These are phyloP conservation scores for Ustilago shanxiensis DNA, from an alignment of 1,284 basidiomycete species.

Conservation along the genomic window DNA sequence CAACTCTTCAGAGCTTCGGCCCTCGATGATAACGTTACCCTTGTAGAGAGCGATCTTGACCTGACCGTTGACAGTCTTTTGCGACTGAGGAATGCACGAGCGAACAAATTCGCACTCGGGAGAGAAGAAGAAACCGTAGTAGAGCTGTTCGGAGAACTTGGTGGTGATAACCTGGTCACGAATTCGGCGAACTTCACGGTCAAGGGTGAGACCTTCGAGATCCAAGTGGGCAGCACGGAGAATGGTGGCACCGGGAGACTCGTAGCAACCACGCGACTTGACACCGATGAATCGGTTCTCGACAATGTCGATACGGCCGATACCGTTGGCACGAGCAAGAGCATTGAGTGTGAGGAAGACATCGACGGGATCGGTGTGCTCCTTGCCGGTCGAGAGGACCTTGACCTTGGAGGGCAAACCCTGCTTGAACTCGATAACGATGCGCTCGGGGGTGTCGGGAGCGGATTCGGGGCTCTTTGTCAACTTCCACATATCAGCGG, in stretches of 20 bases:
- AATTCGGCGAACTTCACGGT: constrained; percentile 93
- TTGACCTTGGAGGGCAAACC: constrained; percentile 76
- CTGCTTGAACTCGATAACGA: constrained; percentile 78
- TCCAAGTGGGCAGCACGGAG: constrained; percentile 95
- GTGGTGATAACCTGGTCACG: constrained; percentile 95
- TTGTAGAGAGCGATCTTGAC: constrained; percentile 94
- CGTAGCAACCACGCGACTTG: constrained; percentile 98
- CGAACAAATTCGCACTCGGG: constrained; percentile 90
- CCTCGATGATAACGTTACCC: constrained; percentile 94
- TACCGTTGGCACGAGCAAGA: constrained; percentile 92
- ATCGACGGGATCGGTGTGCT: constrained; percentile 87
- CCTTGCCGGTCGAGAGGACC: constrained; percentile 59
- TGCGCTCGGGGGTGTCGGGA: constrained; percentile 82
- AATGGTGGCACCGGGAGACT: constrained; percentile 95
- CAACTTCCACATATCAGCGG: constrained; percentile 99
- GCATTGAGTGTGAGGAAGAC: constrained; percentile 93
- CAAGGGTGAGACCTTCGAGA: constrained; percentile 95
- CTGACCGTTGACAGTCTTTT: constrained; percentile 94
- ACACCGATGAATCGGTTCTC: constrained; percentile 99
- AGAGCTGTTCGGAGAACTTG: constrained; percentile 89
- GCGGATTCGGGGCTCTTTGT: constrained; percentile 87
- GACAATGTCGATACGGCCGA: constrained; percentile 97
- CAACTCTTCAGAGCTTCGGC: constrained; percentile 89
- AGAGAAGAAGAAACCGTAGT: constrained; percentile 95
- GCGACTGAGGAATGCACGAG: constrained; percentile 84